Conservation (phyloP, 2,329 filamentous ascomycete genomes). For the Ophiosphaerella narmari region DNA sequence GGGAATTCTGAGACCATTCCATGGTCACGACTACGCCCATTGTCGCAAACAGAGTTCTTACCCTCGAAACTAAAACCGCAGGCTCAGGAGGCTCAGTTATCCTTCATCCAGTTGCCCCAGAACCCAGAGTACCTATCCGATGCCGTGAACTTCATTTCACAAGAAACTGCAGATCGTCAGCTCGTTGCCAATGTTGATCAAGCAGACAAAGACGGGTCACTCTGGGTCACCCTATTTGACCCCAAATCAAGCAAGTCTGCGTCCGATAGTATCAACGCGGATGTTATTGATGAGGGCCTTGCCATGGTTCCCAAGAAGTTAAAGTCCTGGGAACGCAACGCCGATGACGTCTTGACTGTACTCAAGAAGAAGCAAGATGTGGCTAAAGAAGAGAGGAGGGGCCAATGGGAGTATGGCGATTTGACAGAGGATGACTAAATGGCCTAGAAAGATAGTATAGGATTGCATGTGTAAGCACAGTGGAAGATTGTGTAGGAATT, state of each 20-base stretch:
- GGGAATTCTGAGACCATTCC: constrained; percentile 90
- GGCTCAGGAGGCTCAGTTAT: constrained; percentile 83
- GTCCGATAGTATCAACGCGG: constrained; percentile 85
- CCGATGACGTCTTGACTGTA: constrained; percentile 71
- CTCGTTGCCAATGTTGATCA: constrained; percentile 92
- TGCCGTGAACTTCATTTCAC: constrained; percentile 73
- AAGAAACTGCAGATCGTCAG: constrained; percentile 73
- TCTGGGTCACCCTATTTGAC: constrained; percentile 89
- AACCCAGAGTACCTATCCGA: constrained; percentile 78
- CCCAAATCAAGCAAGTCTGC: constrained; percentile 64
- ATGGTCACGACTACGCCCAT: constrained; percentile 81
- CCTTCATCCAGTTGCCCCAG: constrained; percentile 85
- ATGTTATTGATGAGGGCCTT: constrained; percentile 79
- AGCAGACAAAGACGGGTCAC: constrained; percentile 76
- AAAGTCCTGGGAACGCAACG: constrained; percentile 85
- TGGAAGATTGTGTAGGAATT: neutral
- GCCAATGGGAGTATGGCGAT: constrained; percentile 99
- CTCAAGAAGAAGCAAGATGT: constrained; percentile 74
- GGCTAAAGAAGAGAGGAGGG: constrained; percentile 78
- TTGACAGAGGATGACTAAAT: constrained; percentile 67
- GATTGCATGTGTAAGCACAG: constrained; percentile 9
- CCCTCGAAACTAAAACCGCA: constrained; percentile 78
- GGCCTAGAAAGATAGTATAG: neutral
- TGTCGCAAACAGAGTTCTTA: constrained; percentile 78
- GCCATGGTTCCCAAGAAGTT: constrained; percentile 92